These are phyloP conservation scores for Phytophthora agathidicida DNA, from an alignment of 352 stramenopile species.

Conservation along the genomic window DNA sequence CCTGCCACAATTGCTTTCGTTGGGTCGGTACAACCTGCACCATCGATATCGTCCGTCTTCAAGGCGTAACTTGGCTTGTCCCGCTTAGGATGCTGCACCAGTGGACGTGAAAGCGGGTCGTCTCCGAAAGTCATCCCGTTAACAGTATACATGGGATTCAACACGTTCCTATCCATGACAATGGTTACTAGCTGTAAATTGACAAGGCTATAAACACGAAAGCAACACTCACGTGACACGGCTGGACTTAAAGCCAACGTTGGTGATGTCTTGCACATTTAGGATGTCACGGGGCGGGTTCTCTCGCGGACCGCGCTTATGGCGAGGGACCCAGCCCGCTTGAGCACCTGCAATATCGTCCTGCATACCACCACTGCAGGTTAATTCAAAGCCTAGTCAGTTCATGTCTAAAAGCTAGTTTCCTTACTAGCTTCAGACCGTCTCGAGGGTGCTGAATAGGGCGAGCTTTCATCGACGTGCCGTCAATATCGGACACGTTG, in stretches of 20 bases:
- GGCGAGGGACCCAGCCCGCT: conserved; percentile 53
- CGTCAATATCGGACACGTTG: conserved; percentile 75
- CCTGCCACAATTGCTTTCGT: conserved; percentile 59
- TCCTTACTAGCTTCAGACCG: conserved; percentile 46
- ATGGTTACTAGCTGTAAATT: background rate
- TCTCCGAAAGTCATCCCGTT: conserved; percentile 64
- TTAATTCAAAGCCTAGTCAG: background rate
- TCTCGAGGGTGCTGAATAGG: conserved; percentile 54
- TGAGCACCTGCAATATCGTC: conserved; percentile 67
- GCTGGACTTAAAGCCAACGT: conserved; percentile 73
- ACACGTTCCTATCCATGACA: conserved; percentile 48
- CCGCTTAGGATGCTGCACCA: conserved; percentile 47
- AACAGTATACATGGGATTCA: conserved; percentile 79
- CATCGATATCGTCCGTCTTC: conserved; percentile 67
- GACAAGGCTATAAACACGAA: background rate
- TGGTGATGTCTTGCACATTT: conserved; percentile 70
- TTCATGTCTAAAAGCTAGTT: background rate
- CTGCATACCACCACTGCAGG: conserved; percentile 21
- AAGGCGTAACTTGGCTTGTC: conserved; percentile 64
- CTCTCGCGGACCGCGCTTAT: conserved; percentile 58
- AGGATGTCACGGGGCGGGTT: conserved; percentile 68
- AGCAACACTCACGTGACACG: conserved; percentile 60
- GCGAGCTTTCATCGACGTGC: conserved; percentile 53
- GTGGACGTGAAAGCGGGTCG: conserved; percentile 55
- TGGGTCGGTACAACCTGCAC: conserved; percentile 55